phyloP scores from a whole-genome alignment of 306 rosid genomes.

The Quercus rubra region DNA sequence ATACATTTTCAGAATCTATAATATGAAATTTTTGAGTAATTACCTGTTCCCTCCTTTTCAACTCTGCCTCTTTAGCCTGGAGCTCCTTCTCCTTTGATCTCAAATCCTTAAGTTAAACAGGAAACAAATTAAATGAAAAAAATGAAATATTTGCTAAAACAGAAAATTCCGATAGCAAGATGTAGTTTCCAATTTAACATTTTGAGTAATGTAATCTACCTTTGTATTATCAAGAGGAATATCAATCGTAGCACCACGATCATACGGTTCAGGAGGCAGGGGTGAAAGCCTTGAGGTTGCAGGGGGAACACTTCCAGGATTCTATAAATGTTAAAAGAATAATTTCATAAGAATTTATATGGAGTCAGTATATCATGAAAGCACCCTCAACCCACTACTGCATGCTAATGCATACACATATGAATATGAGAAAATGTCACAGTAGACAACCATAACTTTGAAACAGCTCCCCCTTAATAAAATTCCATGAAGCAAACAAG shows the following conservation, averaged over 20 bases:
- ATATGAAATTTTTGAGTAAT: conserved; percentile 20
- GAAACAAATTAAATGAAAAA: neutral
- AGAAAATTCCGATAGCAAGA: conserved; percentile 13
- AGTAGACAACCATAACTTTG: neutral
- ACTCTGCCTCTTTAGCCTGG: conserved; percentile 79
- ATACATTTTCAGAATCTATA: neutral
- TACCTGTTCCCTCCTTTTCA: conserved; percentile 89
- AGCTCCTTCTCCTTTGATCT: conserved; percentile 85
- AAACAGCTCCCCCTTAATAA: neutral
- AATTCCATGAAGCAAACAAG: neutral
- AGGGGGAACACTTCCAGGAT: conserved; percentile 56
- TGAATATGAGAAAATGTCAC: neutral
- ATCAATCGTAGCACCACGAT: conserved; percentile 71
- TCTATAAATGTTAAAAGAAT: conserved; percentile 35
- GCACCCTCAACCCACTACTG: neutral
- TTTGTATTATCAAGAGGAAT: conserved; percentile 58
- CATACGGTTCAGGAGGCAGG: conserved; percentile 79
- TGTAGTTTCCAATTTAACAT: conserved; percentile 15
- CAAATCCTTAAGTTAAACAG: conserved; percentile 43
- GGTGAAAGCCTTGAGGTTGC: conserved; percentile 66
- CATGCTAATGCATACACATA: neutral
- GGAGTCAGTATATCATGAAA: neutral
- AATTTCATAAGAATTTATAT: neutral
- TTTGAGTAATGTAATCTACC: conserved; percentile 37
- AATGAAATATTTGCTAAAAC: conserved; percentile 11